A percentile compares a stretch with the other conserved stretches of the same genome.
These are phyloP conservation scores for Byssochlamys sp. DNA, from an alignment of 2,329 filamentous ascomycete species.

Conservation along the genomic window DNA sequence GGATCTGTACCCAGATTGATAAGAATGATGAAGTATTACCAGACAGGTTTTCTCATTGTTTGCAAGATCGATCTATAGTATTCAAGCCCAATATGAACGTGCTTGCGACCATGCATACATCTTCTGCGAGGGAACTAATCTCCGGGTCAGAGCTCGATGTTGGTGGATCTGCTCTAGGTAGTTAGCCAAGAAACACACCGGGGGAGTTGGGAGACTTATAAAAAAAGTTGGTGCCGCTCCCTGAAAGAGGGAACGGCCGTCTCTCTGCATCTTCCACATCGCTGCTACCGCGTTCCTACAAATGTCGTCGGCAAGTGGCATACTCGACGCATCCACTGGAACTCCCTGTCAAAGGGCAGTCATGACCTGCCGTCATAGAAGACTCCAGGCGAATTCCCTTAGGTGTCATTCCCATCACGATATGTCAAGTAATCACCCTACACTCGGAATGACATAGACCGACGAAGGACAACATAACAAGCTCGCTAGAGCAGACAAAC, in stretches of 20 bases:
- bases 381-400: conserved; percentile 7
- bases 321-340: conserved; percentile 4
- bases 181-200: conserved; percentile 18
- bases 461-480: conserved; percentile 8
- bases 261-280: conserved; percentile 8
- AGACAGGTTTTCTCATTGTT: neutral
- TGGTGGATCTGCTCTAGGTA: conserved; percentile 9
- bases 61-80: too few relatives aligned
- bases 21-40: neutral
- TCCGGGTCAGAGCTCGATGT: neutral
- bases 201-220: conserved; percentile 25
- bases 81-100: too few relatives aligned
- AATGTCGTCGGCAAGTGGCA: conserved; percentile 1
- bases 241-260: conserved; percentile 20
- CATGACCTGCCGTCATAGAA: neutral
- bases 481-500: conserved; percentile 58
- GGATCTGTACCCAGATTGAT: neutral
- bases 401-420: neutral
- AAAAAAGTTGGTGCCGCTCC: conserved; percentile 25
- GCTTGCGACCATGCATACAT: neutral
- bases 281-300: conserved; percentile 9
- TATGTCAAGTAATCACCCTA: neutral
- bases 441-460: conserved; percentile 1
- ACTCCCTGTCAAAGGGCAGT: conserved; percentile 5
- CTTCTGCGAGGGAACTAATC: neutral